Conservation (phyloP, 2,329 filamentous ascomycete species). For the Verticillium dahliae region DNA sequence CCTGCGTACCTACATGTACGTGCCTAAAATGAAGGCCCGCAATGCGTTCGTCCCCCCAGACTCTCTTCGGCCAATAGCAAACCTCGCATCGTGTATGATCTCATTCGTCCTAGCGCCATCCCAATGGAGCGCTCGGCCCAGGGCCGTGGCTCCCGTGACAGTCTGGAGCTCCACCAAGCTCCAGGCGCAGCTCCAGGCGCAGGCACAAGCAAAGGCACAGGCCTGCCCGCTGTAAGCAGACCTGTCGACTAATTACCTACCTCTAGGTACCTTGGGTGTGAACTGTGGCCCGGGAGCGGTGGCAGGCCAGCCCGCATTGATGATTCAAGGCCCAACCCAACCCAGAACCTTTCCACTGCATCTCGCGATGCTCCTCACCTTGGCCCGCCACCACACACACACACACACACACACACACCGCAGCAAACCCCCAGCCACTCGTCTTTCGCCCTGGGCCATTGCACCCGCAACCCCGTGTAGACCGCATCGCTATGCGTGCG, state of each 20-base stretch:
- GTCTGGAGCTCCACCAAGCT: not conserved
- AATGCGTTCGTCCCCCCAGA: not conserved
- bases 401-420: not conserved
- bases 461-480: conserved; percentile 5
- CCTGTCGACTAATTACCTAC: no score
- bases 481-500: conserved; percentile 14
- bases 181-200: not conserved
- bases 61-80: not conserved
- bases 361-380: conserved; percentile 9
- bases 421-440: not conserved
- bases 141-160: not conserved
- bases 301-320: not conserved
- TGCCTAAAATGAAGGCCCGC: not conserved
- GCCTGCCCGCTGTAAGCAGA: no score
- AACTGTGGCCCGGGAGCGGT: not conserved
- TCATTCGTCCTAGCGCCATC: not conserved
- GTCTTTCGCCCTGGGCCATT: not conserved
- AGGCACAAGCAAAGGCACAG: not conserved
- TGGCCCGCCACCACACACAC: not conserved
- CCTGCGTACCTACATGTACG: no score
- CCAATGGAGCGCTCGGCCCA: not conserved
- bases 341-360: not conserved
- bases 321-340: not conserved
- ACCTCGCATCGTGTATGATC: not conserved
- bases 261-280: no score